Base-by-base conservation (phyloP, 129 eudicot genomes). In the Helichrysum umbraculigerum region DNA sequence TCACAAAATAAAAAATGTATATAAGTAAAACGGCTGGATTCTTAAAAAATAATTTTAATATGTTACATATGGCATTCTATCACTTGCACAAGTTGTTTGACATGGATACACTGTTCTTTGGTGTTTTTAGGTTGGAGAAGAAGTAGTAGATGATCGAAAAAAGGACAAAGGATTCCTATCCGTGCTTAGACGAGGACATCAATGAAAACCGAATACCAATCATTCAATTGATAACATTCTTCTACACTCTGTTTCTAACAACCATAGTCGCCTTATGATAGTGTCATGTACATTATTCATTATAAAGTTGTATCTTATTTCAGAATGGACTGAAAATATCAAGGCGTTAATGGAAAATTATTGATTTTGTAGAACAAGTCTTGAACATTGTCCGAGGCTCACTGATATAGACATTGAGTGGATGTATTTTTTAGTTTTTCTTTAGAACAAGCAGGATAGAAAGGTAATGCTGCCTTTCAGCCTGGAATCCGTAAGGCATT, bases 141-240 rank as follows among this genome's bases (percentile, higher is more conserved):
- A 87, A 12, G 84, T 66, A 69, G 93, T 73, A 69, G 96, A 90
- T 8, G 96, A 88, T 63, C 90, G 89, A 25, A 82, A 80, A 51
- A 91, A 78, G 85, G 98, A 90, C 76, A 89, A 88, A 86, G 97
- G 98, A 65, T 91, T 93, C 75, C 82, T 93, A 20, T 93, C 98
- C 4, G 91, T 85, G 72, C 91, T 93, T 41, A 85, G 96, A 76
- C 86, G 96, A 10, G 96, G 93, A 29, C 90, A 88, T 87, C 89
- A 88, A 58, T 80, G 83, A 80, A 41, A 51, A 39, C 37, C 0
- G 19, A 16, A 79, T 58, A 35, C 12, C 2, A 39, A n/a, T 42
- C 47, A 73, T 65, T 42, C 29, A 17, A 19, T 54, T 76, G 20
- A 33, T 44, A 61, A 70, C 70, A 44, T 74, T 73, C 35, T 73